These are phyloP conservation scores for Zymoseptoria passerinii DNA, from an alignment of 2,329 filamentous ascomycete species.

Conservation along the genomic window DNA sequence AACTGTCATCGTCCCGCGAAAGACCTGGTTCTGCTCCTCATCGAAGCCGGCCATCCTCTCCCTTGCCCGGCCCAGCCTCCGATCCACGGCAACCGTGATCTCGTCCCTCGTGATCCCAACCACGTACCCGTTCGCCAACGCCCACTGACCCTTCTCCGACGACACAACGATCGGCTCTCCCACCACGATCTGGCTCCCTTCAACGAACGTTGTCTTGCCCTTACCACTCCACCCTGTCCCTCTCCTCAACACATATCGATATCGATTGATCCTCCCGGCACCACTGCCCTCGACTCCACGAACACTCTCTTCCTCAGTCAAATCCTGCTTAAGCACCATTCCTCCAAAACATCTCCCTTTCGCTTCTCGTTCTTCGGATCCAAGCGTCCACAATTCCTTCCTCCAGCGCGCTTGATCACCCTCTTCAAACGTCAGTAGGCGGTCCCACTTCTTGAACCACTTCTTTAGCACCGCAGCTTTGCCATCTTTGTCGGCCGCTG, in stretches of 20 bases:
- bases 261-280: conserved; percentile 76
- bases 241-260: conserved; percentile 77
- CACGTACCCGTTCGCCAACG: conserved; percentile 85
- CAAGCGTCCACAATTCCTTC: conserved; percentile 91
- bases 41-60: conserved; percentile 70
- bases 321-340: conserved; percentile 60
- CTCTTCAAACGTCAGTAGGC: conserved; percentile 87
- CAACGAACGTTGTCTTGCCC: conserved; percentile 66
- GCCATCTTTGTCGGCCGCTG: conserved; percentile 41
- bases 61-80: conserved; percentile 78
- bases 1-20: conserved; percentile 86
- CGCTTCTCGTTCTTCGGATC: conserved; percentile 78
- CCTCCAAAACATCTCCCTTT: conserved; percentile 84
- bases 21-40: conserved; percentile 68
- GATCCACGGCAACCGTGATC: conserved; percentile 84
- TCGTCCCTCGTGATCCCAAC: conserved; percentile 64
- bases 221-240: conserved; percentile 29
- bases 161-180: conserved; percentile 96
- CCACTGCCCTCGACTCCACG: conserved; percentile 34
- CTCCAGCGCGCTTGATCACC: conserved; percentile 79
- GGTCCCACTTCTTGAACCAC: conserved; percentile 94
- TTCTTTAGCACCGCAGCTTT: conserved; percentile 54
- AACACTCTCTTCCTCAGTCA: conserved; percentile 13
- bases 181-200: conserved; percentile 69
- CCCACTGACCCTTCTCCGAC: conserved; percentile 90